Evolutionary conservation across 345 rosid genomes (phyloP).

Genomic region (Lepidium didymum): DNA sequence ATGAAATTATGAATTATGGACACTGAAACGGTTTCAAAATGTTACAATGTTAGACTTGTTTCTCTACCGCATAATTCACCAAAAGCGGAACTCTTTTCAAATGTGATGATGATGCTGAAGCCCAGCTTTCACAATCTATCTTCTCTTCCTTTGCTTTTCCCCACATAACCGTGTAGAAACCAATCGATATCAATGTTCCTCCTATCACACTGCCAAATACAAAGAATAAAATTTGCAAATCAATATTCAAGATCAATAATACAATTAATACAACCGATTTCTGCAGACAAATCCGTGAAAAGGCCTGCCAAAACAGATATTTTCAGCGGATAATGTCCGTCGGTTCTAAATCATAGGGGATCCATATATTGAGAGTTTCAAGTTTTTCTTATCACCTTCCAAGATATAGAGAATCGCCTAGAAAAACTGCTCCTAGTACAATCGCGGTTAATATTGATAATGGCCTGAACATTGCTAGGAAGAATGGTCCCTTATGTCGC

Average conservation of each 20-base stretch:
- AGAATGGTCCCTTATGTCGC: conserved; percentile 57
- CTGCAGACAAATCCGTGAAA: too few species aligned
- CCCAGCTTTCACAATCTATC: conserved; percentile 10
- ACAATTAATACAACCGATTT: too few species aligned
- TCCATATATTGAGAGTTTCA: background rate
- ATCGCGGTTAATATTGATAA: conserved; percentile 60
- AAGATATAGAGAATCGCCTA: conserved; percentile 59
- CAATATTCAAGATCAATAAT: background rate
- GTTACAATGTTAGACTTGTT: conserved; percentile 20
- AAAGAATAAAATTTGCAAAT: background rate
- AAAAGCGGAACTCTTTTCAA: conserved; percentile 44
- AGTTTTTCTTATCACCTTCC: conserved; percentile 42
- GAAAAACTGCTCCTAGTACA: conserved; percentile 46
- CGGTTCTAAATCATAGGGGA: background rate
- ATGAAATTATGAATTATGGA: background rate
- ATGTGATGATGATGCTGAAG: background rate
- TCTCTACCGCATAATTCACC: conserved; percentile 35
- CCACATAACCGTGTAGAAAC: conserved; percentile 82
- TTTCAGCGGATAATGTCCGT: too few species aligned
- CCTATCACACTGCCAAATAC: conserved; percentile 49
- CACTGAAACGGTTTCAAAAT: background rate
- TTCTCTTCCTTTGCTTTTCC: conserved; percentile 65
- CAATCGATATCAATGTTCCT: conserved; percentile 51
- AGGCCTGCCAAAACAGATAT: too few species aligned
- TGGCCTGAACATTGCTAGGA: conserved; percentile 59